Base-by-base conservation (phyloP, 352 stramenopile species). In the Peronosclerospora sorghi region DNA sequence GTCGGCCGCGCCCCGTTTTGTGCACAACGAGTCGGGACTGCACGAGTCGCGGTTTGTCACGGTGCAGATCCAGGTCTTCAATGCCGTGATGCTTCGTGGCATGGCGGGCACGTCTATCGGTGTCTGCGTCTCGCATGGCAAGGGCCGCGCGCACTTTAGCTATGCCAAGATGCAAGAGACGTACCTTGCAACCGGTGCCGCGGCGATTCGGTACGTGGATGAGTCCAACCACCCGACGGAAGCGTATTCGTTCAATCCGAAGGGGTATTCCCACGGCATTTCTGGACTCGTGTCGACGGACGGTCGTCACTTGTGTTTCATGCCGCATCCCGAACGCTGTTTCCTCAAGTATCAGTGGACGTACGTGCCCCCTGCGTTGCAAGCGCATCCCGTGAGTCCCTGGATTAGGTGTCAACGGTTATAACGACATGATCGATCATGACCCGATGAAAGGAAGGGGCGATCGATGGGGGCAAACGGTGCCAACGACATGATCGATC, bases 221-320 rank as follows among this genome's bases (percentile, higher is more conserved):
- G 96, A 99, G 67, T 73, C 55, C 19, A 97, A 96, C 51, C 56
- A 86, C 28, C 58, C 90, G 12, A 99, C 96, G 32, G 70, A 97
- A 51, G 81, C 86, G 47, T 99, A 99, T 68, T 96, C 96, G 27
- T 98, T 98, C 76, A 99, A 98, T 65, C 96, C 96, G 41, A 99
- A 99, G 66, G 96, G 96, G 5, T 98, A 94, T 54, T 86, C 91
- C 4, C 62, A 86, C 27, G 96, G 94, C 32, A 98, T 99, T 51
- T 95, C 96, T 18, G 96, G 86, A 35, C 75, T 99, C 15, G 96
- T 95, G 44, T 98, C 95, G 17, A 78, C 80, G 37, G 95, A 99
- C 62, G 96, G 96, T 27, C 81, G 96, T 39, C 95, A 99, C 78
- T 62, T 99, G 49, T 97, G 95, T 45, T 88, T 99, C 70, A 99